These are phyloP conservation scores for Ambrosiella cleistominuta DNA, from an alignment of 2,329 filamentous ascomycete species.

Conservation along the genomic window DNA sequence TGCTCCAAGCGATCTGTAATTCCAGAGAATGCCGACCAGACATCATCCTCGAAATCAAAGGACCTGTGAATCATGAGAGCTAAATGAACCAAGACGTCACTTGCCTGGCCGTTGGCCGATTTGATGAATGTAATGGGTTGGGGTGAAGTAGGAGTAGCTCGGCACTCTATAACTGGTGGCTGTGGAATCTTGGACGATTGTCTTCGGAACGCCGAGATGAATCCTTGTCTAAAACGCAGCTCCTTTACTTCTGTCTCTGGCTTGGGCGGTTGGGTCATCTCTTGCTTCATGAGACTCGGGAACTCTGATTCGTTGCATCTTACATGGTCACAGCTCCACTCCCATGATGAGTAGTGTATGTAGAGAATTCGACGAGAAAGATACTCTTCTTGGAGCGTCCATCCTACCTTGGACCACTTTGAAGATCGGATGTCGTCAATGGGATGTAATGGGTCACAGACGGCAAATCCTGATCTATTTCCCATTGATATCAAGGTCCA, in stretches of 20 bases:
- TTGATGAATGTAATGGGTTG: no score
- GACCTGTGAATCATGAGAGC: background rate
- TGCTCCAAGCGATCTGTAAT: background rate
- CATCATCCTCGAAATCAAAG: background rate
- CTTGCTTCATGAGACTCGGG: no score
- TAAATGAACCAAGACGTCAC: background rate
- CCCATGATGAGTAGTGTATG: background rate
- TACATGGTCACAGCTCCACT: background rate
- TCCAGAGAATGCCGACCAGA: background rate
- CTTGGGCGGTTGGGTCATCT: no score
- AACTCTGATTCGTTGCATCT: no score
- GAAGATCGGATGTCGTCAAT: background rate
- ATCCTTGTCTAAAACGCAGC: no score
- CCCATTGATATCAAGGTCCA: no score
- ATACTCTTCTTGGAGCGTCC: background rate
- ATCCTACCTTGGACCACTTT: background rate
- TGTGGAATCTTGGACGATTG: no score
- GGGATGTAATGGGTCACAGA: background rate
- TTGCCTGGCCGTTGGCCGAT: no score
- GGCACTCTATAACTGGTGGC: no score
- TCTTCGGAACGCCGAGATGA: no score
- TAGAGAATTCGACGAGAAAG: background rate
- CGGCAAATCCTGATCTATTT: background rate
- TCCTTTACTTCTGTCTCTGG: no score
- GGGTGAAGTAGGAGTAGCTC: no score